A percentile compares a stretch with the other conserved stretches of the same genome.
Evolutionary conservation across 2,329 filamentous ascomycete species (phyloP).

Genomic region (Neofusicoccum sp.): DNA sequence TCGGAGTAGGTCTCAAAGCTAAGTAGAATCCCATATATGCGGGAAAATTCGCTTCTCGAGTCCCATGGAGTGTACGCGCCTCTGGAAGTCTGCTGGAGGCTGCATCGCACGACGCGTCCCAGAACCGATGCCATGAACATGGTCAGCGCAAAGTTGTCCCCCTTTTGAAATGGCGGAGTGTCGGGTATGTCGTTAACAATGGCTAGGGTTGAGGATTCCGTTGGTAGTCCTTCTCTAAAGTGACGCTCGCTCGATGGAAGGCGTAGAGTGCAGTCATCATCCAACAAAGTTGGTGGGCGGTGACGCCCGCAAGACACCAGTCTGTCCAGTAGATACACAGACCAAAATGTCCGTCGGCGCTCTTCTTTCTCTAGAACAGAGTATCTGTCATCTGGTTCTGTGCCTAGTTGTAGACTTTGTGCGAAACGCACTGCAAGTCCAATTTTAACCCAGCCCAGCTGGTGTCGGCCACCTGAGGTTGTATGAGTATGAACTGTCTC

Average conservation of each 20-base stretch:
- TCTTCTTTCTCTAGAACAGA: constrained; percentile 31
- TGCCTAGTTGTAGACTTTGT: constrained; percentile 36
- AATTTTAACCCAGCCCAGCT: constrained; percentile 39
- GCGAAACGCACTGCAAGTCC: constrained; percentile 34
- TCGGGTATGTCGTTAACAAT: background rate
- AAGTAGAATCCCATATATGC: constrained; percentile 33
- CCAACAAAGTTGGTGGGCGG: constrained; percentile 35
- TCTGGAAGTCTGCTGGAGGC: constrained; percentile 22
- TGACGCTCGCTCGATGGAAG: constrained; percentile 32
- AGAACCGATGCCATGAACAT: constrained; percentile 36
- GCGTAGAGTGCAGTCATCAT: constrained; percentile 33
- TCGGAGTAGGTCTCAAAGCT: constrained; percentile 34
- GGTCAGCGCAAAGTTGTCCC: constrained; percentile 29
- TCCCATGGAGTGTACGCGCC: constrained; percentile 35
- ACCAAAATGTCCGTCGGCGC: constrained; percentile 40
- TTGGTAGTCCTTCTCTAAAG: background rate
- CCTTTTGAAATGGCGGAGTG: constrained; percentile 23
- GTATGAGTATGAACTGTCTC: background rate
- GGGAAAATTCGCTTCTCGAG: constrained; percentile 34
- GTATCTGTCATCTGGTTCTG: constrained; percentile 25
- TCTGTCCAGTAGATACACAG: constrained; percentile 39
- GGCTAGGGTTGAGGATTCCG: background rate
- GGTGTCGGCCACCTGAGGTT: constrained; percentile 29
- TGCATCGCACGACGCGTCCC: constrained; percentile 33
- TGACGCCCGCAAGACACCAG: constrained; percentile 38